Conservation (phyloP, 2,329 filamentous ascomycete species). For the Lasiodiplodia sp. region DNA sequence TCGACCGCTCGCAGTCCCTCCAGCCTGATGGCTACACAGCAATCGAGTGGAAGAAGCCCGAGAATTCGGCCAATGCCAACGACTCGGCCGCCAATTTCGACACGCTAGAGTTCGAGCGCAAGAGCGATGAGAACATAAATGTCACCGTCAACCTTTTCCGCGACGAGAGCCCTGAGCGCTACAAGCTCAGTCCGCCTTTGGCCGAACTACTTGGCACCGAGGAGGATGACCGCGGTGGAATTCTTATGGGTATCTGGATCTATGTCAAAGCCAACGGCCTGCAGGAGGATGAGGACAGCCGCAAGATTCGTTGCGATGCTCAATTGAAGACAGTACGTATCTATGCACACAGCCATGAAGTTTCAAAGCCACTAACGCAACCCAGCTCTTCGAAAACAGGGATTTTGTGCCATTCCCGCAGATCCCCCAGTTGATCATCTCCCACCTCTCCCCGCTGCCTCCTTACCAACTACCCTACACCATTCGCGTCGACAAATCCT, state of each 20-base stretch:
- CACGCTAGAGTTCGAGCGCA: conserved; percentile 87
- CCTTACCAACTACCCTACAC: conserved; percentile 89
- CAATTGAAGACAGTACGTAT: conserved; percentile 74
- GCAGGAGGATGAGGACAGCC: conserved; percentile 94
- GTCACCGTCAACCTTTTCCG: conserved; percentile 85
- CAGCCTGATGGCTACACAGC: conserved; percentile 67
- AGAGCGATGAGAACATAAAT: conserved; percentile 90
- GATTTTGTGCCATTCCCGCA: conserved; percentile 86
- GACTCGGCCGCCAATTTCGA: conserved; percentile 80
- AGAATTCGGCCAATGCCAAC: conserved; percentile 57
- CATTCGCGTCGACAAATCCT: conserved; percentile 79
- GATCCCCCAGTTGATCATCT: conserved; percentile 79
- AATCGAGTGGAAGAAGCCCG: conserved; percentile 90
- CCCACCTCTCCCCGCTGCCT: conserved; percentile 79
- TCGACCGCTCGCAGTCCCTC: conserved; percentile 66
- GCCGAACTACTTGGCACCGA: conserved; percentile 85
- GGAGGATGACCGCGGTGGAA: conserved; percentile 86
- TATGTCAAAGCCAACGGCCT: conserved; percentile 87
- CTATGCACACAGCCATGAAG: neutral
- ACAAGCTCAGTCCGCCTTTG: conserved; percentile 77
- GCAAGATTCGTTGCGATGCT: conserved; percentile 89
- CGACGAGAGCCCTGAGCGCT: conserved; percentile 87
- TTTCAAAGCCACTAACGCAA: conserved; percentile 21
- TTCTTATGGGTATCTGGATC: conserved; percentile 92
- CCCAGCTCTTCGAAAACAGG: conserved; percentile 70